Evolutionary conservation across 169 alveolate species (phyloP).

Genomic region (Eimeria mitis): DNA sequence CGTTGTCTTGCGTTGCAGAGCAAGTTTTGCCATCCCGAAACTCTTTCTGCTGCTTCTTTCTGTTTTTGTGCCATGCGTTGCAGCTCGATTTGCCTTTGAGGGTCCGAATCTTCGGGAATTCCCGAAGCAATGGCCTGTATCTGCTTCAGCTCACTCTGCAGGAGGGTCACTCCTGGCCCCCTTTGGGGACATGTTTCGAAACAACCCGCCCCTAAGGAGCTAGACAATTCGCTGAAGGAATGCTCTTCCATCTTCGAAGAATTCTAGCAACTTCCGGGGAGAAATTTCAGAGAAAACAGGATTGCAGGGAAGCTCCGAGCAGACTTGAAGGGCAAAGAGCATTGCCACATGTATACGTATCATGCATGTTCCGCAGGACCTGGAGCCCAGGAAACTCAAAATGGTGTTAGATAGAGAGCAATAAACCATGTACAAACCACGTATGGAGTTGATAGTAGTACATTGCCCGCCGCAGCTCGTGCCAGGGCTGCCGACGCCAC

Average conservation of each 20-base stretch:
- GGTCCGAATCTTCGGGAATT: not conserved
- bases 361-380: not conserved
- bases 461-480: not conserved
- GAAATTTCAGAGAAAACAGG: not conserved
- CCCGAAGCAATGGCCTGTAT: conserved; percentile 33
- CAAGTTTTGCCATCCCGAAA: conserved; percentile 32
- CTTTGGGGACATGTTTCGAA: not conserved
- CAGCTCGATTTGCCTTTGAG: conserved; percentile 2
- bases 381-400: not conserved
- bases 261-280: not conserved
- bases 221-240: not conserved
- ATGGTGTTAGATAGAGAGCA: not conserved
- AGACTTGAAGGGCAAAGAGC: not conserved
- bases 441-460: not conserved
- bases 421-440: not conserved
- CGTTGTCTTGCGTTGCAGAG: conserved; percentile 25
- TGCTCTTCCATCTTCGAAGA: not conserved
- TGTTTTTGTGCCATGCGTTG: conserved; percentile 24
- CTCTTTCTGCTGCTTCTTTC: conserved; percentile 39
- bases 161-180: conserved; percentile 57
- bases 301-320: not conserved
- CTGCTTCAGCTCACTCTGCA: conserved; percentile 26
- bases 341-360: no score
- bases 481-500: conserved; percentile 42
- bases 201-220: not conserved